A percentile compares a stretch with the other conserved stretches of the same genome.
Evolutionary conservation across 805 yeast species (phyloP).

Genomic region (Candida lessepsii): DNA sequence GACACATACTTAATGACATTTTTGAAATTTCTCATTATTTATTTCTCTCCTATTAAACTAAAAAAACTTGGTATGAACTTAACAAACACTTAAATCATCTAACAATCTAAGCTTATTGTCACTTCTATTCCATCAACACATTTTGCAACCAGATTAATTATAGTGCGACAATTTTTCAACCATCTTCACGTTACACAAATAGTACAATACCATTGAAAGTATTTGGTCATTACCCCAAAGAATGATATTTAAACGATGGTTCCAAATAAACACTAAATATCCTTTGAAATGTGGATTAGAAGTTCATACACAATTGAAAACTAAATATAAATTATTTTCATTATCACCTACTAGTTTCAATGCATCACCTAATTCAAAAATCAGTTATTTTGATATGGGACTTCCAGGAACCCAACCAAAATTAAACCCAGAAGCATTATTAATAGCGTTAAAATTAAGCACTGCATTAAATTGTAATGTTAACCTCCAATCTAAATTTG

Average conservation of each 20-base stretch:
- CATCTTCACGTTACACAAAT: background rate
- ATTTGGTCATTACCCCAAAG: background rate
- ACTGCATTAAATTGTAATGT: conserved; percentile 63
- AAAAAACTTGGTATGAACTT: too few relatives aligned
- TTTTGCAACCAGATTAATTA: too few relatives aligned
- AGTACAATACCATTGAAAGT: background rate
- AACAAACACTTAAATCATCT: too few relatives aligned
- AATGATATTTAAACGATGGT: conserved; percentile 4
- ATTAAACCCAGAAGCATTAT: conserved; percentile 71
- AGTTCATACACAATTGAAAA: conserved; percentile 85
- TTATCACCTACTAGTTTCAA: conserved; percentile 45
- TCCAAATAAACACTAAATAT: conserved; percentile 10
- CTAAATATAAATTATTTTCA: conserved; percentile 76
- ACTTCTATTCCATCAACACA: too few relatives aligned
- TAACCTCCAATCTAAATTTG: conserved; percentile 63
- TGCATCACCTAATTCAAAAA: conserved; percentile 61
- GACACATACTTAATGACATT: too few relatives aligned
- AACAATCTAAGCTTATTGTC: too few relatives aligned
- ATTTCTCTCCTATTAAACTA: too few relatives aligned
- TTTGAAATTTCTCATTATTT: too few relatives aligned
- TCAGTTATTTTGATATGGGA: conserved; percentile 79
- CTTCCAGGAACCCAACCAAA: conserved; percentile 92
- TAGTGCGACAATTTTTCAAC: too few relatives aligned
- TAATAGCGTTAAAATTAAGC: conserved; percentile 71
- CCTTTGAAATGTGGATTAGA: conserved; percentile 81